A percentile compares a stretch with the other conserved stretches of the same genome.
Conservation (phyloP, 495 filamentous ascomycete genomes). For the Penicillium angulare region DNA sequence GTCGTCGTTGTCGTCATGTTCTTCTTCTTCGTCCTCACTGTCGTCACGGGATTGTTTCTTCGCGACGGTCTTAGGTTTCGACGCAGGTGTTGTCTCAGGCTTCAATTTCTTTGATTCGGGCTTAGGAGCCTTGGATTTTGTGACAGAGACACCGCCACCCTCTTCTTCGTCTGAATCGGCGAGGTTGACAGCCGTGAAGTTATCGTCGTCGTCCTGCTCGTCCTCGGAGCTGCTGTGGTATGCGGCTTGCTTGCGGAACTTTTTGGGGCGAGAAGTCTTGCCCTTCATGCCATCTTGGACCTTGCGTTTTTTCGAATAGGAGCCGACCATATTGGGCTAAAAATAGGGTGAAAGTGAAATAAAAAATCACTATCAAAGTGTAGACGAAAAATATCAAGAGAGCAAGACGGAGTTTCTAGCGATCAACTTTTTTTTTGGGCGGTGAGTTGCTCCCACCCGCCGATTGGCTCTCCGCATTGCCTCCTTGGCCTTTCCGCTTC, state of each 20-base stretch:
- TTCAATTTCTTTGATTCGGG: constrained; percentile 25
- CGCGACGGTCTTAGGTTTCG: constrained; percentile 12
- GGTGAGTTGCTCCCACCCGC: constrained; percentile 29
- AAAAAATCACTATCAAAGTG: not conserved
- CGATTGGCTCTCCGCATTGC: constrained; percentile 38
- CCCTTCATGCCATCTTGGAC: constrained; percentile 56
- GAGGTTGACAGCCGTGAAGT: constrained; percentile 62
- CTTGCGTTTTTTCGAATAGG: constrained; percentile 58
- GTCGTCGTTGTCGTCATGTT: constrained; percentile 34
- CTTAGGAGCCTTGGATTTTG: constrained; percentile 9
- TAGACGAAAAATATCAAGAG: not conserved
- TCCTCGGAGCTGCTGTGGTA: constrained; percentile 75
- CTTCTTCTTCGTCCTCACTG: constrained; percentile 37
- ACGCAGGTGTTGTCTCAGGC: constrained; percentile 17
- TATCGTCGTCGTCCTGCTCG: constrained; percentile 44
- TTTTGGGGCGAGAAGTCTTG: constrained; percentile 57
- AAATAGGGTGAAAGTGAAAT: constrained; percentile 7
- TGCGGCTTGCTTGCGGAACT: constrained; percentile 64
- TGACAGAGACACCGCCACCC: constrained; percentile 22
- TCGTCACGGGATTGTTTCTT: constrained; percentile 22
- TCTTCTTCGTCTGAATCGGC: constrained; percentile 67
- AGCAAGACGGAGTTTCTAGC: constrained; percentile 1
- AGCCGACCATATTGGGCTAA: constrained; percentile 35
- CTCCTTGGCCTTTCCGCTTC: constrained; percentile 22
- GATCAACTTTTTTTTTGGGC: constrained; percentile 38